phyloP scores from a whole-genome alignment of 371 early-diverging fungal genomes.

The Synchytrium microbalum region DNA sequence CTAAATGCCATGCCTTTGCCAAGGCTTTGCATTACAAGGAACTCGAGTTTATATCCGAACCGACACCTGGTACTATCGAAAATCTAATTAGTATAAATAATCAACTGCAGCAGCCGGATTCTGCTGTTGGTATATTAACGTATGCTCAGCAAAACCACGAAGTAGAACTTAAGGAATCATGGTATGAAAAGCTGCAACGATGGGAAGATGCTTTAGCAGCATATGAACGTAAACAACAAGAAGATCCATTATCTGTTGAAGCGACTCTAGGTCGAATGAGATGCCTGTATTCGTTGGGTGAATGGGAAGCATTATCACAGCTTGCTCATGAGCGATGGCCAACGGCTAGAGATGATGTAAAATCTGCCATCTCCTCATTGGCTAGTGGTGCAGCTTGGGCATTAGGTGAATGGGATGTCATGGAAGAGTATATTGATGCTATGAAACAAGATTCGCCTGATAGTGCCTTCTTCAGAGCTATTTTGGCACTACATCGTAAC shows the following conservation, averaged over 20 bases:
- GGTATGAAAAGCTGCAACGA: conserved; percentile 90
- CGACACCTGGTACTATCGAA: conserved; percentile 81
- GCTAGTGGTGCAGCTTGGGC: conserved; percentile 96
- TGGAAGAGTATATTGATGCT: conserved; percentile 81
- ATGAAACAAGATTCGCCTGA: conserved; percentile 67
- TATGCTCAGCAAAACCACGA: conserved; percentile 83
- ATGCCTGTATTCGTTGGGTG: conserved; percentile 86
- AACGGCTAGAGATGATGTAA: conserved; percentile 29
- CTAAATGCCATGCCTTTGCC: conserved; percentile 91
- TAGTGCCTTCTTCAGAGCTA: conserved; percentile 55
- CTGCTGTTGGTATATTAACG: conserved; percentile 89
- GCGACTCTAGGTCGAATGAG: conserved; percentile 82
- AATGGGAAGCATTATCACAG: conserved; percentile 83
- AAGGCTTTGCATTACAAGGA: conserved; percentile 95
- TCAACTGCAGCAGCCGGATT: conserved; percentile 90
- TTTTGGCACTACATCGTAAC: conserved; percentile 78
- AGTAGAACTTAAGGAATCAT: conserved; percentile 79
- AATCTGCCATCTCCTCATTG: conserved; percentile 64
- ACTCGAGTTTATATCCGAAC: conserved; percentile 83
- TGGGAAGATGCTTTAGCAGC: conserved; percentile 93
- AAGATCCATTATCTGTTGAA: conserved; percentile 66
- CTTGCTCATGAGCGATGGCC: conserved; percentile 81
- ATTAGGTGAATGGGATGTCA: conserved; percentile 78
- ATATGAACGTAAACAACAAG: conserved; percentile 73
- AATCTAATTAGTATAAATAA: conserved; percentile 92